Evolutionary conservation across 1,284 basidiomycete species (phyloP).

Genomic region (Papiliotrema terrestris): DNA sequence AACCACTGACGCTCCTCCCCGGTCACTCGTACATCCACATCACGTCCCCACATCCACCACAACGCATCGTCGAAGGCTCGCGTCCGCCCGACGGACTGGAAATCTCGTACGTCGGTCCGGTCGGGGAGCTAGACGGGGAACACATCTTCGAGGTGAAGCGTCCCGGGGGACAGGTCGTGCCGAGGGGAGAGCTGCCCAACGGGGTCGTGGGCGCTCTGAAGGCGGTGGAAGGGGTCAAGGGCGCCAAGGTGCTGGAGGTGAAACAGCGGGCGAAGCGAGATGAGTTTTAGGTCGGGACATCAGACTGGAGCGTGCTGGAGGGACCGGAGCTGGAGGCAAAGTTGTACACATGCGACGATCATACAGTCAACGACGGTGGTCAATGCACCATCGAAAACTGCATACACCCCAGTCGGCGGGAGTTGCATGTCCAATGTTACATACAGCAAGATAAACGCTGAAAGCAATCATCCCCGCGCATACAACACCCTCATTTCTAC

Average conservation of each 20-base stretch:
- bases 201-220: constrained; percentile 20
- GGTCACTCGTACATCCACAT: constrained; percentile 37
- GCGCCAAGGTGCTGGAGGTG: constrained; percentile 26
- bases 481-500: too few species aligned
- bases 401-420: too few species aligned
- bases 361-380: too few species aligned
- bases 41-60: constrained; percentile 18
- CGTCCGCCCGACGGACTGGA: constrained; percentile 1
- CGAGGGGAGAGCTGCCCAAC: constrained; percentile 10
- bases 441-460: too few species aligned
- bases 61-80: not conserved
- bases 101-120: constrained; percentile 32
- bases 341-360: too few species aligned
- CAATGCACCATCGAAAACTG: too few species aligned
- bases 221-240: constrained; percentile 25
- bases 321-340: too few species aligned
- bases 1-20: constrained; percentile 29
- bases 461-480: too few species aligned
- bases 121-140: constrained; percentile 43
- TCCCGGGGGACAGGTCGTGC: constrained; percentile 7
- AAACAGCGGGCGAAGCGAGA: constrained; percentile 38
- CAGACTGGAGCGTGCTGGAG: too few species aligned
- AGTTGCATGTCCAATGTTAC: too few species aligned
- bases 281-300: constrained; percentile 26
- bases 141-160: constrained; percentile 36